Evolutionary conservation across 371 early-diverging fungal genomes (phyloP), one percentile per base, ranked within the genome.

Genomic region (Lichtheimia ornata): DNA sequence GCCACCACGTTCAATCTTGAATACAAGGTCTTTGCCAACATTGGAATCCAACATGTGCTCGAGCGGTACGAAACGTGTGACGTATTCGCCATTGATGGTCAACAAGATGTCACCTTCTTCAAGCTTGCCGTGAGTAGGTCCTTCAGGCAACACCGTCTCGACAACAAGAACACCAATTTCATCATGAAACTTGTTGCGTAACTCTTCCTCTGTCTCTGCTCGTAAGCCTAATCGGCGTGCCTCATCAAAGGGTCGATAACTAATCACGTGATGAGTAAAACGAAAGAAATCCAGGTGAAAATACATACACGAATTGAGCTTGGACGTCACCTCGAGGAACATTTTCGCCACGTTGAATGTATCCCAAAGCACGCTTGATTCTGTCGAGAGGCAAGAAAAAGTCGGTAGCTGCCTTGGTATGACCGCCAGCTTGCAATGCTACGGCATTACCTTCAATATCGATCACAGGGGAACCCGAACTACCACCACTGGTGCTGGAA

Each of bases 361-460:
- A 85, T 4, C 77, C 75, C 51, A 97, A 69, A 13, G 96, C 95
- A 22, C 92, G 82, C 56, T 84, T 87, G 13, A 96, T 90, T 59
- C 96, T 86, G 59, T 86, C 84, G 52, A 94, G 69, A 13, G 97
- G 97, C 57, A 97, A 87, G 71, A 94, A 97, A 83, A 94, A 97
- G 66, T 93, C 92, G 2, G 97, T 93, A 4, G 94, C 94, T 11
- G 94, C 95, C 52, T 86, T 86, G 6, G 80, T 79, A 22, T 84
- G 81, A 28, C 94, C 93, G 56, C 94, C 95, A 7, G 94, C 94
- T 61, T 96, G 94, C 50, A 96, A 73, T 9, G 90, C 96, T 13
- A 96, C 97, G 0, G 97, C 97, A 56, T 93, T 87, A 58, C 97
- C 97, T 43, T 94, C 81, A 59, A 96, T 91, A 67, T 95, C 93